These are phyloP conservation scores for Ogataea sp. DNA, from an alignment of 805 yeast species.

Conservation along the genomic window DNA sequence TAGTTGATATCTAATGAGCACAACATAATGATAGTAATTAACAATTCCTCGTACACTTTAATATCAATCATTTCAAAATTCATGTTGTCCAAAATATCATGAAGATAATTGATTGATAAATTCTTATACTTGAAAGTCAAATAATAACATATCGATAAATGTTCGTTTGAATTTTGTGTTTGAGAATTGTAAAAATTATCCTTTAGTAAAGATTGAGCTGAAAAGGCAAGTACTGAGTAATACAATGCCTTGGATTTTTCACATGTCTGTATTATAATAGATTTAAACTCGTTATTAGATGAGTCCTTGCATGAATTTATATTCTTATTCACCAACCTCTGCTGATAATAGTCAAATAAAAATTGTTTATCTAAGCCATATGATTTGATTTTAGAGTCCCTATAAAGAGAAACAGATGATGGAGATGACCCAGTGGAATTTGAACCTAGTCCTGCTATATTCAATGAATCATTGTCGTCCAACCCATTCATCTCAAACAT, in stretches of 20 bases:
- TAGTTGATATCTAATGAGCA: constrained; percentile 25
- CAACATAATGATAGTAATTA: constrained; percentile 20
- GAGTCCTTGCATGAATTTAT: constrained; percentile 14
- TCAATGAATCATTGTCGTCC: too few species aligned
- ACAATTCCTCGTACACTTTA: constrained; percentile 16
- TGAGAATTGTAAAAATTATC: background rate
- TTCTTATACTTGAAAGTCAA: constrained; percentile 16
- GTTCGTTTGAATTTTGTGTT: background rate
- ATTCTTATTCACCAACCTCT: constrained; percentile 15
- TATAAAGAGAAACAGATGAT: too few species aligned
- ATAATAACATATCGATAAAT: constrained; percentile 1
- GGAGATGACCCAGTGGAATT: too few species aligned
- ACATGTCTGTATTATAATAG: constrained; percentile 20
- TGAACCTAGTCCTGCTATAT: too few species aligned
- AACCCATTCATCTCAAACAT: constrained; percentile 3
- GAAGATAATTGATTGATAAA: constrained; percentile 21
- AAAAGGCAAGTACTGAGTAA: constrained; percentile 14
- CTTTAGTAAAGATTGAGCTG: constrained; percentile 5
- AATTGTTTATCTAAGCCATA: constrained; percentile 6
- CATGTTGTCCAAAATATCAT: constrained; percentile 18
- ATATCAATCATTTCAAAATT: constrained; percentile 9
- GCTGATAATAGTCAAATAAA: constrained; percentile 17
- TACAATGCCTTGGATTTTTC: constrained; percentile 16
- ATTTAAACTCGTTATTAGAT: constrained; percentile 17
- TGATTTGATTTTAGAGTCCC: background rate